Conservation (phyloP, 768 basidiomycete genomes). For the Nidula microcarpa region DNA sequence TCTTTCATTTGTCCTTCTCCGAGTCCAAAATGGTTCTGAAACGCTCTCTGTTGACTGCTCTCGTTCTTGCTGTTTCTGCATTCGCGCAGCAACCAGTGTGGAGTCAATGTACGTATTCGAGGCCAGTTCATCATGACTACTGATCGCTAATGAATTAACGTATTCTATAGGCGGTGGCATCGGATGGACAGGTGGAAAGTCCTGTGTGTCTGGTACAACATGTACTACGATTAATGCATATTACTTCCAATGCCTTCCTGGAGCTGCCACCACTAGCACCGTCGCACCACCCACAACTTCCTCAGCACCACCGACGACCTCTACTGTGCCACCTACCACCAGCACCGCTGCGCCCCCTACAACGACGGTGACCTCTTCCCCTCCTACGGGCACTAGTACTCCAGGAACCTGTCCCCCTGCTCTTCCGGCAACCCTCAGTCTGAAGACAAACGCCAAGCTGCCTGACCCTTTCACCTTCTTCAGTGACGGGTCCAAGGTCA, state of each 20-base stretch:
- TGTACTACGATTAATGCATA: conserved; percentile 27
- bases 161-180: conserved; percentile 26
- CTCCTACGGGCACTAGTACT: conserved; percentile 9
- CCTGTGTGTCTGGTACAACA: conserved; percentile 26
- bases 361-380: conserved; percentile 10
- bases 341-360: conserved; percentile 1
- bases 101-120: conserved; percentile 21
- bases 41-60: conserved; percentile 12
- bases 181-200: conserved; percentile 30
- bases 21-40: conserved; percentile 16
- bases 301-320: conserved; percentile 1
- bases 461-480: conserved; percentile 55
- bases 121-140: not conserved
- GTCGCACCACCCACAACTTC: conserved; percentile 3
- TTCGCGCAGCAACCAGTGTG: conserved; percentile 23
- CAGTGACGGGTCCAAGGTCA: conserved; percentile 33
- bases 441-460: conserved; percentile 35
- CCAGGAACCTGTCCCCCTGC: conserved; percentile 36
- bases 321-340: conserved; percentile 10
- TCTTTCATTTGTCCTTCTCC: not conserved
- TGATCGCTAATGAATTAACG: not conserved
- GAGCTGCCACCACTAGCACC: conserved; percentile 4
- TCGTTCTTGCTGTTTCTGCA: conserved; percentile 19
- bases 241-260: conserved; percentile 32
- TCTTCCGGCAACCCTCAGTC: conserved; percentile 24